Evolutionary conservation across 257 asterid species (phyloP).

Genomic region (Petrea volubilis): DNA sequence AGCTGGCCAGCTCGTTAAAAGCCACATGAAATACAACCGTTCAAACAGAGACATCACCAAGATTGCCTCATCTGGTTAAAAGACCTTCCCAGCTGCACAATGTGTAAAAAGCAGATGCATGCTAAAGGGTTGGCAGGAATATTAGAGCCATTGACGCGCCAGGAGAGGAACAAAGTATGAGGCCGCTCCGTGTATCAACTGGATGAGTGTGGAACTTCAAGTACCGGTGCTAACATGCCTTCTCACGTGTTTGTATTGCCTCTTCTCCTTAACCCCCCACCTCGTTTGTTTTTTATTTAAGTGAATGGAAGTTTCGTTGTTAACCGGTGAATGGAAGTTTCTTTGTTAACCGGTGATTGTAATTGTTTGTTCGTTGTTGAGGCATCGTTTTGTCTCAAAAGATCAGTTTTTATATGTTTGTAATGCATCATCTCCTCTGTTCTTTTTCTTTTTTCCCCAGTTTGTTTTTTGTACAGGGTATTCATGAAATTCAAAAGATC

Average conservation of each 20-base stretch:
- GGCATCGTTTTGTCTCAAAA: background rate
- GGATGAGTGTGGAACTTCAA: conserved; percentile 6
- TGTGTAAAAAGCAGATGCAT: background rate
- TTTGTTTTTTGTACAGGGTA: conserved; percentile 26
- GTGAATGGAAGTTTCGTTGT: too few relatives aligned
- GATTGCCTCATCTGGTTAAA: conserved; percentile 33
- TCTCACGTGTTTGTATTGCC: conserved; percentile 17
- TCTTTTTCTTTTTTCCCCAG: too few relatives aligned
- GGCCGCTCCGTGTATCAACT: background rate
- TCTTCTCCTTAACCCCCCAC: background rate
- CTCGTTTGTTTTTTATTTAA: conserved; percentile 1
- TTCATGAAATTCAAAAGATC: conserved; percentile 1
- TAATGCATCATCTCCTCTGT: conserved; percentile 18
- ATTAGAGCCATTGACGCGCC: conserved; percentile 7
- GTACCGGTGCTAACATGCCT: background rate
- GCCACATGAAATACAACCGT: conserved; percentile 94
- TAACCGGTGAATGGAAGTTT: background rate
- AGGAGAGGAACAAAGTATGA: conserved; percentile 7
- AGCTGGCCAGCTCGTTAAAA: conserved; percentile 88
- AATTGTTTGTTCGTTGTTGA: background rate
- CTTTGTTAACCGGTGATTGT: conserved; percentile 23
- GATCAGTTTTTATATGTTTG: conserved; percentile 20
- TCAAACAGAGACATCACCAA: conserved; percentile 71
- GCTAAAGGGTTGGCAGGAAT: background rate
- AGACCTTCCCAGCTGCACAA: background rate